A percentile compares a stretch with the other conserved stretches of the same genome.
These are phyloP conservation scores for Aspergillus alliaceus DNA, from an alignment of 2,329 filamentous ascomycete species.

Conservation along the genomic window DNA sequence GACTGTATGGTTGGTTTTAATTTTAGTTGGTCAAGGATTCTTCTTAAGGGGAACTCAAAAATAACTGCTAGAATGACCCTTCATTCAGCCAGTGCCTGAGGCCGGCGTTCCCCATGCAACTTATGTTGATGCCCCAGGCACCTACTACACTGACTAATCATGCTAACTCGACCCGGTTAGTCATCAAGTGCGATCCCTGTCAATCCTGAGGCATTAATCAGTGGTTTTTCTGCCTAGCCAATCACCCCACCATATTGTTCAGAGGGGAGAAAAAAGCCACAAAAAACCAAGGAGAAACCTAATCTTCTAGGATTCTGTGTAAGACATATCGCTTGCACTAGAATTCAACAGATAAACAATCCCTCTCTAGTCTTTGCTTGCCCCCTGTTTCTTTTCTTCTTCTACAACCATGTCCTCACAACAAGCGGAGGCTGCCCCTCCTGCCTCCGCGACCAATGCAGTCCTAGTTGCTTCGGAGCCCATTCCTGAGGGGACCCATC, in stretches of 20 bases:
- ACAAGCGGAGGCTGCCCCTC: slow-evolving; percentile 39
- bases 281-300: slow-evolving; percentile 9
- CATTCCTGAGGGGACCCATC: slow-evolving; percentile 66
- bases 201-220: not conserved
- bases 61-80: slow-evolving; percentile 5
- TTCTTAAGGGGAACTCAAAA: slow-evolving; percentile 17
- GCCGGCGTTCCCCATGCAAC: too few relatives aligned
- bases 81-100: slow-evolving; percentile 12
- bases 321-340: not conserved
- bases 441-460: slow-evolving; percentile 68
- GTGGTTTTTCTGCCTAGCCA: not conserved
- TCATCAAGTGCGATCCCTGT: not conserved
- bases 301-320: not conserved
- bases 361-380: not conserved
- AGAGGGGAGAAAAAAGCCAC: not conserved
- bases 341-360: not conserved
- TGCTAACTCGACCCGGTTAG: too few relatives aligned
- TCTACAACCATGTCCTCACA: slow-evolving; percentile 8
- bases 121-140: too few relatives aligned
- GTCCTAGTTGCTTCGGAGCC: slow-evolving; percentile 82
- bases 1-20: slow-evolving; percentile 8
- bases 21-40: slow-evolving; percentile 17
- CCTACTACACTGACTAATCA: too few relatives aligned
- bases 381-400: not conserved
- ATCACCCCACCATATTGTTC: not conserved